Evolutionary conservation across 306 rosid genomes (phyloP), one percentile per base, ranked within the genome.

Genomic region (Vigna mungo): DNA sequence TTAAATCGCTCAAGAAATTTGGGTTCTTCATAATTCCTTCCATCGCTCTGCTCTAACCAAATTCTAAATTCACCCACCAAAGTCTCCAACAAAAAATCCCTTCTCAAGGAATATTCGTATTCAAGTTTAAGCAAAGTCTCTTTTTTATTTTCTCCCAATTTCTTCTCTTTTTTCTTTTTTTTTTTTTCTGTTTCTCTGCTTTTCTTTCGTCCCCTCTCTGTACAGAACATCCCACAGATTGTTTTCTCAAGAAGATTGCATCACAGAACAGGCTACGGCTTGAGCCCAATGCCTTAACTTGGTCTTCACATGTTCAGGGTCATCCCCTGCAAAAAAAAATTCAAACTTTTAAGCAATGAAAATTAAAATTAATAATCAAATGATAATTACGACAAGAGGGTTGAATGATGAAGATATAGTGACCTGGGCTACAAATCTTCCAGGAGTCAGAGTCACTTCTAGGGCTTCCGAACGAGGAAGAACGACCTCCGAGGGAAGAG

Each of bases 221-320:
- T 52, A 72, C 47, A 62, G 46, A 72, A 76, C 78, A 75, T 46
- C 18, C 49, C 63, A 46, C 11, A 37, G 1, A 1, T 36, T 36
- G 1, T 11, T 65, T 11, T 1, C 68, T 71, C 72, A 87, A 17
- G 67, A 77, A 23, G 97, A 89, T 41, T 95, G 98, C 92, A 89
- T 87, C 41, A 95, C 93, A 18, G 98, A 89, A 84, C 98, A 95
- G 13, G 98, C 99, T 18, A 95, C 97, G 0, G 99, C 99, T 84
- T 95, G 99, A 21, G 99, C 99, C 99, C 99, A 92, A 25, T 87
- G 97, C 88, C 97, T 89, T 79, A 95, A 82, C 81, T 88, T 95
- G 43, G 91, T 89, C 86, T 90, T 92, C 71, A 95, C 99, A 43
- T 78, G 82, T 74, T 89, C 80, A 15, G 97, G 99, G 25, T 95